Percentiles rank a stretch among this genome's conserved stretches.
Evolutionary conservation across 2,329 filamentous ascomycete species (phyloP).

Genomic region (Pleomassaria siparia): DNA sequence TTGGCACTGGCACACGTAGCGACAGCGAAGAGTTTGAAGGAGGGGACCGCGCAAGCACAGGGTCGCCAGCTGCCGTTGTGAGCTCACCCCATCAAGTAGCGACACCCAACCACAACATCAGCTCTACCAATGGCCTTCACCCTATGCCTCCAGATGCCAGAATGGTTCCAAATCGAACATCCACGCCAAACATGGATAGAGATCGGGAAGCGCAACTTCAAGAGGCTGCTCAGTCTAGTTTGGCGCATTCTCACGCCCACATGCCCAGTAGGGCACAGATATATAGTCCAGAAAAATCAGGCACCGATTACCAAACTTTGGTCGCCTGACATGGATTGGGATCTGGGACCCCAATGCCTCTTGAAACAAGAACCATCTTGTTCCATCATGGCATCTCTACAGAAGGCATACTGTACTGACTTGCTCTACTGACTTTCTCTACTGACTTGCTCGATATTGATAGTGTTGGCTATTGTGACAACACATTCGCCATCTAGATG

Average conservation of each 20-base stretch:
- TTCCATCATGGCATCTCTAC: too few relatives aligned
- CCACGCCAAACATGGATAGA: conserved; percentile 18
- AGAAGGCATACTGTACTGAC: too few relatives aligned
- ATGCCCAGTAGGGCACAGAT: conserved; percentile 4
- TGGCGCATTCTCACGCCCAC: conserved; percentile 31
- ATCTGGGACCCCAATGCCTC: background rate
- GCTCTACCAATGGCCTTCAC: background rate
- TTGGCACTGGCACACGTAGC: conserved; percentile 32
- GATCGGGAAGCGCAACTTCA: conserved; percentile 34
- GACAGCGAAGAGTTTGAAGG: conserved; percentile 34
- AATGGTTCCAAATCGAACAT: conserved; percentile 17
- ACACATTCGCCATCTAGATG: too few relatives aligned
- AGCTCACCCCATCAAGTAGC: conserved; percentile 27
- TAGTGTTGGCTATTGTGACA: too few relatives aligned
- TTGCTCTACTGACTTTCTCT: too few relatives aligned
- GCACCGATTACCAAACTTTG: conserved; percentile 28
- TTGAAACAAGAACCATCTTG: too few relatives aligned
- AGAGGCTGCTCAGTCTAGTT: conserved; percentile 35
- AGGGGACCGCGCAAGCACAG: conserved; percentile 32
- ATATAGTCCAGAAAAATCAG: conserved; percentile 14
- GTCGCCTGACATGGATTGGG: conserved; percentile 20
- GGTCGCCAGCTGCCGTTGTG: conserved; percentile 27
- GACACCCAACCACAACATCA: conserved; percentile 17
- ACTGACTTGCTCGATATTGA: too few relatives aligned
- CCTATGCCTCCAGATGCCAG: conserved; percentile 17